These are phyloP conservation scores for Laguncularia racemosa DNA, from an alignment of 345 rosid genomes.

Conservation along the genomic window DNA sequence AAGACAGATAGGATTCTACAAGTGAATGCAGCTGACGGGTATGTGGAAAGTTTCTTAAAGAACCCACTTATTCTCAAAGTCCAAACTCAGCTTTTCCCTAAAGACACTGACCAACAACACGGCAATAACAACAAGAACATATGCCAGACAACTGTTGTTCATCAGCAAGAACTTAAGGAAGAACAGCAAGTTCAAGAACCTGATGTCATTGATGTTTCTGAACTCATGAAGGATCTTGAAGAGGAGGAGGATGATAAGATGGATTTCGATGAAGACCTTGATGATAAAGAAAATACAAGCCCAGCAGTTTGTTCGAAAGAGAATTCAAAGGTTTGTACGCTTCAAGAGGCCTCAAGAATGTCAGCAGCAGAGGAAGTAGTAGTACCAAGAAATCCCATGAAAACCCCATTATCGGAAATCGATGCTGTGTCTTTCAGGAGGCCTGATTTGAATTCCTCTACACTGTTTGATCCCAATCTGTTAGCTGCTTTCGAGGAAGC, in stretches of 20 bases:
- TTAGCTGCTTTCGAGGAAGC: constrained; percentile 62
- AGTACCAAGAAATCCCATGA: neutral
- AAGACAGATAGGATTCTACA: constrained; percentile 64
- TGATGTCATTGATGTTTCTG: constrained; percentile 32
- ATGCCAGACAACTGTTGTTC: too few species aligned
- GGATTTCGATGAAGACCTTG: constrained; percentile 20
- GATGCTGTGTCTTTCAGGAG: constrained; percentile 48
- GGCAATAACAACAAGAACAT: neutral
- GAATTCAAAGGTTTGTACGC: neutral
- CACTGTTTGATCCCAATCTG: constrained; percentile 72
- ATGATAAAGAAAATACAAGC: constrained; percentile 52
- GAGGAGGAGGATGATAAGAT: constrained; percentile 20
- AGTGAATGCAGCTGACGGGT: constrained; percentile 49
- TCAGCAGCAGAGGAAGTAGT: neutral
- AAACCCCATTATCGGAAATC: constrained; percentile 38
- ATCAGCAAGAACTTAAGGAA: too few species aligned
- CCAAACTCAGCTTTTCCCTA: constrained; percentile 17
- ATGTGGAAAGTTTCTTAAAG: constrained; percentile 29
- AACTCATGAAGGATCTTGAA: constrained; percentile 35
- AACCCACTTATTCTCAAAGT: constrained; percentile 15
- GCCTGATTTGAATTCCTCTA: constrained; percentile 61
- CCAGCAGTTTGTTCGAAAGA: constrained; percentile 12
- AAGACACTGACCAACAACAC: constrained; percentile 19
- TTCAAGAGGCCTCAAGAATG: constrained; percentile 5
- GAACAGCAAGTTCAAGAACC: constrained; percentile 15